Base-by-base conservation (phyloP, 495 filamentous ascomycete species). In the Neurospora sp. region DNA sequence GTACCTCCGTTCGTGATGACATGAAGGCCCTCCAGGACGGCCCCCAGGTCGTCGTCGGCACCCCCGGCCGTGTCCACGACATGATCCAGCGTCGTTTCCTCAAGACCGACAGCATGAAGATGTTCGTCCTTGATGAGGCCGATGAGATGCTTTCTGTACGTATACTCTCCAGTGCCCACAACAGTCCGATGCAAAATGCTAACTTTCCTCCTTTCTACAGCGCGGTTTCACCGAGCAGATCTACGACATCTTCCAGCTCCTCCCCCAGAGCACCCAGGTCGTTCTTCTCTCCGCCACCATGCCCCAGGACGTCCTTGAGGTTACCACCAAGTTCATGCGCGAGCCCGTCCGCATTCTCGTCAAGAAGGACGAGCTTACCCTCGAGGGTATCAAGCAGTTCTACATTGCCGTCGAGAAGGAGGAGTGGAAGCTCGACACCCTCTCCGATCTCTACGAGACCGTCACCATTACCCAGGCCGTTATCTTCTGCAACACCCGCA, bases 311-410 rank as follows among this genome's bases (percentile, higher is more conserved):
- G 96, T 99, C 20, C 88, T 99, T 71, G 96, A 99, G 82, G 95
- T 99, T 90, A 99, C 96, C 4, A 98, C 96, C 71, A 98, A 98
- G 82, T 99, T 99, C 89, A 99, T 99, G 96, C 96, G 93, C 14
- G 96, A 99, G 78, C 96, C 96, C 22, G 96, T 99, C 40, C 93
- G 96, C 74, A 97, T 99, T 77, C 85, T 99, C n/a, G 96, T 99
- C 79, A 98, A 99, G 90, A 94, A 94, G 90, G 96, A 97, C 81
- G 96, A 99, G 82, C 87, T 99, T 85, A 99, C 96, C 9, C 89
- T 99, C 40, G 96, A 99, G 83, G 96, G 96, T 73, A 90, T 99
- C 72, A 98, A 98, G 86, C 96, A 99, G 82, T 99, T 97, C 84
- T 99, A 97, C 84, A 99, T 99, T 77, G 96, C 96, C 12, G 94